phyloP scores from a whole-genome alignment of 495 filamentous ascomycete species.

The Xylaria venustula region DNA sequence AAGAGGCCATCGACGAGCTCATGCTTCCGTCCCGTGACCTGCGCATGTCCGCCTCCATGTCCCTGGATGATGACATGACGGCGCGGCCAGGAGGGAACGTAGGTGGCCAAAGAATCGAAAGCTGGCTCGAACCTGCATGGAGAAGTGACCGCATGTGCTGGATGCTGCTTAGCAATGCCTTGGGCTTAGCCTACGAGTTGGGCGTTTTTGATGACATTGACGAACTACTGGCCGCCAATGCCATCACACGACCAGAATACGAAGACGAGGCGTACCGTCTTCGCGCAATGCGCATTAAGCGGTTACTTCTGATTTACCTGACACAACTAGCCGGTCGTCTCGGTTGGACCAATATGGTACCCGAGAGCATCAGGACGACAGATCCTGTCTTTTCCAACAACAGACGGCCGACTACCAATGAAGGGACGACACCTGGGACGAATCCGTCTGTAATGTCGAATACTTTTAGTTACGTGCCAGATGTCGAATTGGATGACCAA shows the following conservation, averaged over 20 bases:
- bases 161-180: conserved; percentile 92
- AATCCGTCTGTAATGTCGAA: conserved; percentile 51
- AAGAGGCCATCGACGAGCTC: conserved; percentile 65
- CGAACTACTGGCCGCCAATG: conserved; percentile 51
- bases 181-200: conserved; percentile 87
- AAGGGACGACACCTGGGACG: conserved; percentile 55
- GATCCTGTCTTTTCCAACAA: conserved; percentile 47
- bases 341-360: conserved; percentile 92
- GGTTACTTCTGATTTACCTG: conserved; percentile 82
- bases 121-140: conserved; percentile 96
- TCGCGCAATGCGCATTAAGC: conserved; percentile 77
- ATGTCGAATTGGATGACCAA: conserved; percentile 63
- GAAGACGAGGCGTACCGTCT: conserved; percentile 72
- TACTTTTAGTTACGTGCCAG: conserved; percentile 56
- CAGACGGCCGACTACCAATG: conserved; percentile 44
- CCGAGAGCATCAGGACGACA: conserved; percentile 54
- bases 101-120: conserved; percentile 74
- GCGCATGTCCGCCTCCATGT: conserved; percentile 49
- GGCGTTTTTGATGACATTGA: conserved; percentile 89
- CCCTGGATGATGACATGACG: conserved; percentile 45
- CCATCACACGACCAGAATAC: conserved; percentile 57
- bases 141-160: conserved; percentile 96
- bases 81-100: conserved; percentile 48
- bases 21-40: conserved; percentile 50
- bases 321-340: conserved; percentile 89